These are phyloP conservation scores for Carex kokanica DNA, from an alignment of 176 grass and related monocot genomes.

Conservation along the genomic window DNA sequence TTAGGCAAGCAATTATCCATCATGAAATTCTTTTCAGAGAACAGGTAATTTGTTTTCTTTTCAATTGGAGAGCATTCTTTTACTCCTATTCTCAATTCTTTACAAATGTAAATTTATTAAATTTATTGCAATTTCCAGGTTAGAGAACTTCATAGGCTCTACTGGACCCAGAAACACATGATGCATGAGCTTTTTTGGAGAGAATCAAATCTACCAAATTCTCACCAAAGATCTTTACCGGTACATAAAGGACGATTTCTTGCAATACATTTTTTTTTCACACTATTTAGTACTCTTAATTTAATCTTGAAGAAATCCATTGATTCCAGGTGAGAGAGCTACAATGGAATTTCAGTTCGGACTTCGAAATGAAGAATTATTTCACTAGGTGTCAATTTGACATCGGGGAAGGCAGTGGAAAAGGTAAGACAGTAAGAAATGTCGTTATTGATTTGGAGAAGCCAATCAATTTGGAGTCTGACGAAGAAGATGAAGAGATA, in stretches of 20 bases:
- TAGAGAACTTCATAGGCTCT: constrained; percentile 27
- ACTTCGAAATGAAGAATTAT: constrained; percentile 9
- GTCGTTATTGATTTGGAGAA: constrained; percentile 11
- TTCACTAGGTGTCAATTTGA: neutral
- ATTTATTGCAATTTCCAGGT: constrained; percentile 3
- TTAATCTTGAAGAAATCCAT: neutral
- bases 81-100: neutral
- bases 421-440: constrained; percentile 4
- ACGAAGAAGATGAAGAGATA: constrained; percentile 6
- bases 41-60: constrained; percentile 17
- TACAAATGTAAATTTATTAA: neutral
- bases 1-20: constrained; percentile 17
- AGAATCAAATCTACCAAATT: constrained; percentile 11
- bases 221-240: constrained; percentile 8
- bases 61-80: neutral
- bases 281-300: neutral
- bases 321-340: neutral
- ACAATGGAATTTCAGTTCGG: constrained; percentile 25
- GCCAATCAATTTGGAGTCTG: constrained; percentile 26
- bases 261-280: neutral
- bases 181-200: constrained; percentile 20
- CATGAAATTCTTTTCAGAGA: constrained; percentile 28
- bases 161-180: constrained; percentile 27
- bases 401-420: constrained; percentile 17
- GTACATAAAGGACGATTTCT: neutral